Evolutionary conservation across 2,329 filamentous ascomycete genomes (phyloP).

Genomic region (Trichoderma oligosporum): DNA sequence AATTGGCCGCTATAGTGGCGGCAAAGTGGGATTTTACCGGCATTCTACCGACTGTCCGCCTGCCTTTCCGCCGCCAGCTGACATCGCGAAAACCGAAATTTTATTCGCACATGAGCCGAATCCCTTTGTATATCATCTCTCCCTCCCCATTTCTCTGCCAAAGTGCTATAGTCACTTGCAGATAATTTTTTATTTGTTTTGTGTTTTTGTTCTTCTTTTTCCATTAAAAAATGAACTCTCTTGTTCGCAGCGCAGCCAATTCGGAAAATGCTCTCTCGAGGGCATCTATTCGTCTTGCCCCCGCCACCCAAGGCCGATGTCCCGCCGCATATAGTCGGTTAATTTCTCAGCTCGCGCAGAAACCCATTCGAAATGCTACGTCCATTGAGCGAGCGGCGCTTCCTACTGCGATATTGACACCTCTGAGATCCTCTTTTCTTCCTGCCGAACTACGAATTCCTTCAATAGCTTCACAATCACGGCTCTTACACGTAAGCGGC

Average conservation of each 20-base stretch:
- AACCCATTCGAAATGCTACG: conserved; percentile 28
- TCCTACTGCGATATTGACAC: conserved; percentile 32
- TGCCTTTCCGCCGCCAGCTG: conserved; percentile 34
- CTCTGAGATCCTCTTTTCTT: conserved; percentile 46
- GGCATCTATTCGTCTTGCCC: conserved; percentile 36
- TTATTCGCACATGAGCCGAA: conserved; percentile 28
- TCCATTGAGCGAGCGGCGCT: conserved; percentile 27
- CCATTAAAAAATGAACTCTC: conserved; percentile 43
- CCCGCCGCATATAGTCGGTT: conserved; percentile 48
- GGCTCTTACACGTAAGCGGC: conserved; percentile 34
- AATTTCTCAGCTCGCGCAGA: conserved; percentile 36
- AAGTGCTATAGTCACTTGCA: conserved; percentile 30
- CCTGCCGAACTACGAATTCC: conserved; percentile 34
- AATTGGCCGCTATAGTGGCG: conserved; percentile 1
- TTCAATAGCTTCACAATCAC: conserved; percentile 32
- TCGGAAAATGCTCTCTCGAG: conserved; percentile 42
- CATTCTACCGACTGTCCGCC: conserved; percentile 36
- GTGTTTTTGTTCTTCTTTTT: conserved; percentile 21
- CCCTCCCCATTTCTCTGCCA: conserved; percentile 25
- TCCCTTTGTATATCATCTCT: conserved; percentile 25
- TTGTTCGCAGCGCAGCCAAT: conserved; percentile 42
- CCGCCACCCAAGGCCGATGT: conserved; percentile 40
- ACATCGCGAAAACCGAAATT: conserved; percentile 41
- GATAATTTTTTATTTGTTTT: conserved; percentile 21
- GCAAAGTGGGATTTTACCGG: conserved; percentile 31